Conservation (phyloP, 2,329 filamentous ascomycete genomes). For the Fusarium praegraminearum region DNA sequence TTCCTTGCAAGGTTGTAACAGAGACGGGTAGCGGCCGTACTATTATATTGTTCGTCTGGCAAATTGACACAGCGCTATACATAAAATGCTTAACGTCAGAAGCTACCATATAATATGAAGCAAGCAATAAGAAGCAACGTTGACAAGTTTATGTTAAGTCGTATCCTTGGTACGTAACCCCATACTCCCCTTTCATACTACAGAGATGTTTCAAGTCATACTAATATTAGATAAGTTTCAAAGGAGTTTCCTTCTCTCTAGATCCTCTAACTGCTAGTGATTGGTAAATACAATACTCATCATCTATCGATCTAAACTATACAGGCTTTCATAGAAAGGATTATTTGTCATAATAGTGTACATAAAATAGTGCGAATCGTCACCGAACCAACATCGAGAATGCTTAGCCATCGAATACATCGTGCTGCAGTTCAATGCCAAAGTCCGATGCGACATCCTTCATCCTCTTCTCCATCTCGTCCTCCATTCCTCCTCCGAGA, state of each 20-base stretch:
- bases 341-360: constrained; percentile 26
- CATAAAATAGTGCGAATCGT: constrained; percentile 4
- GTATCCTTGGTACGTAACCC: not conserved
- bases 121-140: not conserved
- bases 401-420: constrained; percentile 82
- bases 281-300: constrained; percentile 8
- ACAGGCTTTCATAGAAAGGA: constrained; percentile 12
- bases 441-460: constrained; percentile 88
- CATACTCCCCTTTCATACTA: not conserved
- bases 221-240: not conserved
- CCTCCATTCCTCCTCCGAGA: constrained; percentile 87
- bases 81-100: not conserved
- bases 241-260: constrained; percentile 15
- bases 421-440: constrained; percentile 89
- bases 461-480: constrained; percentile 91
- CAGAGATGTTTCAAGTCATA: not conserved
- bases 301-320: constrained; percentile 33
- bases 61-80: not conserved
- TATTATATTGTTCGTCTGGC: not conserved
- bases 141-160: not conserved
- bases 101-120: not conserved
- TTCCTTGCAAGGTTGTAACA: not conserved
- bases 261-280: constrained; percentile 1
- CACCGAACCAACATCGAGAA: not conserved
- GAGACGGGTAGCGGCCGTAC: not conserved